A percentile compares a stretch with the other conserved stretches of the same genome.
Conservation (phyloP, 164 flowering plant species). For the Buxus sempervirens region DNA sequence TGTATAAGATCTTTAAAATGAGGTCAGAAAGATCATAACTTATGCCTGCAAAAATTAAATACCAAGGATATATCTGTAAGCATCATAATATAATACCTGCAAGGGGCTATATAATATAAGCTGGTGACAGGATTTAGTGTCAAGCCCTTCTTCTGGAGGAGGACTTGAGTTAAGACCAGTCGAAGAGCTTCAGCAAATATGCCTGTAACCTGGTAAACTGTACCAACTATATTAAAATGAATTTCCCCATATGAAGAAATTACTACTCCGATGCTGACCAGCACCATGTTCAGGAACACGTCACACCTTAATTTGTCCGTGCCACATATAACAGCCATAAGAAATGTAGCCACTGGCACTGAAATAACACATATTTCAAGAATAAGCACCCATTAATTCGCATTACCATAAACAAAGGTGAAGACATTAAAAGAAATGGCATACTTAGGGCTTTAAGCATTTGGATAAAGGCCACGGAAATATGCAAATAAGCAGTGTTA, state of each 20-base stretch:
- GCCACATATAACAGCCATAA: conserved; percentile 95
- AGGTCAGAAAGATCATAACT: not conserved
- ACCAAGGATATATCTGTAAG: not conserved
- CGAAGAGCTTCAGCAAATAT: conserved; percentile 98
- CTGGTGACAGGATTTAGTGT: conserved; percentile 90
- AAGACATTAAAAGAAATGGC: conserved; percentile 20
- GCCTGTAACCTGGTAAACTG: conserved; percentile 94
- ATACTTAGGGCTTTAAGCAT: conserved; percentile 99
- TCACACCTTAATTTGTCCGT: conserved; percentile 93
- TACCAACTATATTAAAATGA: conserved; percentile 91
- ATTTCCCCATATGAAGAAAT: conserved; percentile 98
- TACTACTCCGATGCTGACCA: conserved; percentile 97
- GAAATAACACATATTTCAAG: conserved; percentile 22
- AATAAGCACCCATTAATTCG: conserved; percentile 5
- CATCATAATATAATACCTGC: conserved; percentile 62
- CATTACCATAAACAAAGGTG: not conserved
- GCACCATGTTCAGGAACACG: conserved; percentile 89
- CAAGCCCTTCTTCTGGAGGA: conserved; percentile 96
- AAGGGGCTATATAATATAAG: conserved; percentile 97
- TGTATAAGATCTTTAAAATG: no score
- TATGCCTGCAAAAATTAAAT: not conserved
- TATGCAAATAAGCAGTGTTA: conserved; percentile 94
- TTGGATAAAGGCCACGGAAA: conserved; percentile 99
- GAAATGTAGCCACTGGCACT: conserved; percentile 99
- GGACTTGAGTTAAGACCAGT: conserved; percentile 96